Conservation (phyloP, 2,329 filamentous ascomycete species). For the Ophiostoma novo-ulmi region DNA sequence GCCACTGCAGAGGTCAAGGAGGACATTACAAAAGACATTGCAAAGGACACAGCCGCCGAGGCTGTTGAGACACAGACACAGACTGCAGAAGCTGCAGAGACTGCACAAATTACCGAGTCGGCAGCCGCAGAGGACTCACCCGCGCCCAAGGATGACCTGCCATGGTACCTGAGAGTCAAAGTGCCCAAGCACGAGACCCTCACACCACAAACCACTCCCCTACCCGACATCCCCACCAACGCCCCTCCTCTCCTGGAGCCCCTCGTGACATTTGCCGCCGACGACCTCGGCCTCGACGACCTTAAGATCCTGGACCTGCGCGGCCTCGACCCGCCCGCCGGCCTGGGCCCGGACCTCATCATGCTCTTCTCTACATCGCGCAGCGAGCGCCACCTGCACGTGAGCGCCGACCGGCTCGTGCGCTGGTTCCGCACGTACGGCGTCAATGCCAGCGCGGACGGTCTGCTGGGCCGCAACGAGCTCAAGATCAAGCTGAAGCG, state of each 20-base stretch:
- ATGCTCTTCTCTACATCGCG: conserved; percentile 92
- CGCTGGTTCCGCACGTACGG: conserved; percentile 75
- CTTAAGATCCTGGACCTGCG: conserved; percentile 78
- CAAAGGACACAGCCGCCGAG: neutral
- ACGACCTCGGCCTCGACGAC: conserved; percentile 81
- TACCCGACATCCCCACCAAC: conserved; percentile 57
- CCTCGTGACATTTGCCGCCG: conserved; percentile 71
- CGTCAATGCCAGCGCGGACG: conserved; percentile 74
- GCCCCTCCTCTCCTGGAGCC: conserved; percentile 66
- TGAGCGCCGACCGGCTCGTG: conserved; percentile 82
- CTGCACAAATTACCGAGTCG: neutral
- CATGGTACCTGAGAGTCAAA: conserved; percentile 82
- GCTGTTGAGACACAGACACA: neutral
- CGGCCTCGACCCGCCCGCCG: conserved; percentile 75
- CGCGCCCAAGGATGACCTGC: conserved; percentile 24
- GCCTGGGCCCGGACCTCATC: conserved; percentile 78
- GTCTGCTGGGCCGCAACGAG: conserved; percentile 82
- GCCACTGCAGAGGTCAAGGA: neutral
- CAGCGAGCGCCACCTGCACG: conserved; percentile 87
- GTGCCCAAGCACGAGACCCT: conserved; percentile 48
- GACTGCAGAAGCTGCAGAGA: neutral
- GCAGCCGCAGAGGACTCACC: neutral
- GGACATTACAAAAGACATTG: neutral
- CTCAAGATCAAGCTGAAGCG: conserved; percentile 80
- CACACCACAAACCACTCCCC: conserved; percentile 41